Evolutionary conservation across 2,329 filamentous ascomycete genomes (phyloP).

Genomic region (Dactylellina drechsleri): DNA sequence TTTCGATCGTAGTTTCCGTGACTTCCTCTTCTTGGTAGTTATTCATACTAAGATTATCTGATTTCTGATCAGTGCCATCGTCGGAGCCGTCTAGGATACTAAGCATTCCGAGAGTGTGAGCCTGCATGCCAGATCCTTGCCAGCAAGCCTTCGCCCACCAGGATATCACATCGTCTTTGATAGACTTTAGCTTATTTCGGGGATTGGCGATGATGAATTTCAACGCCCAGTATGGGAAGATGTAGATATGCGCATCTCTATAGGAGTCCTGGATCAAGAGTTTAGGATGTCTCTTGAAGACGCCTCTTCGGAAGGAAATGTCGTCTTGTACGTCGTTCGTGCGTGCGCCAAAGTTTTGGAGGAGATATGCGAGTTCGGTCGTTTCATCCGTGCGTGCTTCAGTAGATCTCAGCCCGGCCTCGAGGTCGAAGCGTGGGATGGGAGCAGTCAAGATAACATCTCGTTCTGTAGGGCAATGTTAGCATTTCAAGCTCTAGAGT

Average conservation of each 20-base stretch:
- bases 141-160: slow-evolving; percentile 96
- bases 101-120: slow-evolving; percentile 78
- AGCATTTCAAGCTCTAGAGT: neutral
- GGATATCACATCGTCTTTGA: slow-evolving; percentile 89
- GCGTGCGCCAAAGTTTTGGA: slow-evolving; percentile 30
- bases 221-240: slow-evolving; percentile 91
- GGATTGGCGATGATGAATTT: slow-evolving; percentile 74
- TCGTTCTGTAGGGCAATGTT: slow-evolving; percentile 17
- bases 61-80: slow-evolving; percentile 19
- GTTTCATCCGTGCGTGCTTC: slow-evolving; percentile 30
- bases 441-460: slow-evolving; percentile 33
- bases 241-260: slow-evolving; percentile 91
- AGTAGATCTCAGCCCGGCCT: slow-evolving; percentile 71
- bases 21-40: slow-evolving; percentile 57
- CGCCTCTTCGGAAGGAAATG: slow-evolving; percentile 77
- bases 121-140: slow-evolving; percentile 75
- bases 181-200: slow-evolving; percentile 84
- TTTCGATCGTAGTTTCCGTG: slow-evolving; percentile 58
- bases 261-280: slow-evolving; percentile 84
- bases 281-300: slow-evolving; percentile 78
- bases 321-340: slow-evolving; percentile 67
- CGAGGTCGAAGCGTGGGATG: slow-evolving; percentile 61
- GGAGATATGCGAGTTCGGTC: slow-evolving; percentile 37
- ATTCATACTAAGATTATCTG: slow-evolving; percentile 45
- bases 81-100: slow-evolving; percentile 69